phyloP scores from a whole-genome alignment of 1,139 yeast species.

The Magnusiomyces sp. region DNA sequence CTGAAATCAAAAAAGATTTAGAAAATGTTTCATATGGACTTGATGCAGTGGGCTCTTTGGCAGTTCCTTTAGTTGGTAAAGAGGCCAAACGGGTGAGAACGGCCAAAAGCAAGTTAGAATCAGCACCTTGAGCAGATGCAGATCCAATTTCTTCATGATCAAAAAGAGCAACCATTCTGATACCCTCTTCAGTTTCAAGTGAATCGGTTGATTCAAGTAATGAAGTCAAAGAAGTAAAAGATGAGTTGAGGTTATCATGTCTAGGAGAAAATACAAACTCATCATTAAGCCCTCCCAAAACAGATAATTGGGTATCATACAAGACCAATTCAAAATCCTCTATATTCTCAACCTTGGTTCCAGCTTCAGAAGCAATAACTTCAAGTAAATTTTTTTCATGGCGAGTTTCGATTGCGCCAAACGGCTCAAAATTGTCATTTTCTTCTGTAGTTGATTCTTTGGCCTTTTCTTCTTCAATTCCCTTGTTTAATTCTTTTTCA shows the following conservation, averaged over 20 bases:
- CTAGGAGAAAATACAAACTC: slow-evolving; percentile 94
- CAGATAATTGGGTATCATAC: slow-evolving; percentile 75
- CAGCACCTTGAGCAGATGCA: slow-evolving; percentile 92
- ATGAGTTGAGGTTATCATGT: slow-evolving; percentile 81
- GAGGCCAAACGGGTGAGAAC: slow-evolving; percentile 58
- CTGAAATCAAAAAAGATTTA: slow-evolving; percentile 79
- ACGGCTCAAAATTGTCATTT: slow-evolving; percentile 53
- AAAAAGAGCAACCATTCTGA: slow-evolving; percentile 66
- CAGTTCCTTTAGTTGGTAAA: slow-evolving; percentile 34
- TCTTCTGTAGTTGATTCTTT: slow-evolving; percentile 37
- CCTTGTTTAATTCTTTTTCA: slow-evolving; percentile 28
- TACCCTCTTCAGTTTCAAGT: slow-evolving; percentile 43
- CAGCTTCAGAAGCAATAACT: slow-evolving; percentile 57
- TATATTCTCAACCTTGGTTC: slow-evolving; percentile 44
- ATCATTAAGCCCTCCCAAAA: slow-evolving; percentile 78
- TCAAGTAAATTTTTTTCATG: slow-evolving; percentile 66
- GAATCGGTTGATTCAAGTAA: slow-evolving; percentile 45
- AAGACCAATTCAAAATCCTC: slow-evolving; percentile 89
- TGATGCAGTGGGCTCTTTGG: slow-evolving; percentile 32
- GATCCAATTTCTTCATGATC: slow-evolving; percentile 96
- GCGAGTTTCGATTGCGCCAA: slow-evolving; percentile 58
- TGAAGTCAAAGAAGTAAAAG: slow-evolving; percentile 71
- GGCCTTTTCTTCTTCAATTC: slow-evolving; percentile 26
- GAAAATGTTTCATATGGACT: slow-evolving; percentile 52
- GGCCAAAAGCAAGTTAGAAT: slow-evolving; percentile 80